Conservation (phyloP, 2,329 filamentous ascomycete genomes). For the Blumeria hordei region DNA sequence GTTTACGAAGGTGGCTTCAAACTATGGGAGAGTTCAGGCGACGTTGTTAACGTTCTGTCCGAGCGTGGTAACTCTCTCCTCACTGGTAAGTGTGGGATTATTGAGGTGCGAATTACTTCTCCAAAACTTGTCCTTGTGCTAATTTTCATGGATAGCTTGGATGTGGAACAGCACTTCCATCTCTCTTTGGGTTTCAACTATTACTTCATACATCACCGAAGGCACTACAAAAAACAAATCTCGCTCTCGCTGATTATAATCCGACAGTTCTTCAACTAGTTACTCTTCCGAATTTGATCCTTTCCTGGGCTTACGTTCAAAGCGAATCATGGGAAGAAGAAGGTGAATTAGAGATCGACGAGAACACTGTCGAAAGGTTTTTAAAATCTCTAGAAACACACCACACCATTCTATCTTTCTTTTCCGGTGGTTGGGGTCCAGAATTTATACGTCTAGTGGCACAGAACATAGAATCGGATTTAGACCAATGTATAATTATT, state of each 20-base stretch:
- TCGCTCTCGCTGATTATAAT: constrained; percentile 61
- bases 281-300: constrained; percentile 53
- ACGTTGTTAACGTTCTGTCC: constrained; percentile 39
- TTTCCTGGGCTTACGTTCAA: constrained; percentile 29
- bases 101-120: constrained; percentile 11
- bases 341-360: constrained; percentile 14
- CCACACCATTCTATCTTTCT: constrained; percentile 34
- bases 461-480: constrained; percentile 6
- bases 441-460: constrained; percentile 34
- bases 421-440: constrained; percentile 53
- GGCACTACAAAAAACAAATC: constrained; percentile 19
- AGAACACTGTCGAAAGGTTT: constrained; percentile 33
- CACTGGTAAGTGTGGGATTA: constrained; percentile 6
- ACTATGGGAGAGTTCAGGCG: constrained; percentile 70
- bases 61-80: constrained; percentile 1
- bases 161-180: constrained; percentile 55
- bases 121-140: not conserved
- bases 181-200: constrained; percentile 45
- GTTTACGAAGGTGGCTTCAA: constrained; percentile 78
- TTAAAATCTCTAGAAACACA: constrained; percentile 23
- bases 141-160: constrained; percentile 30
- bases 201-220: constrained; percentile 13
- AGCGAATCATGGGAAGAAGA: constrained; percentile 10
- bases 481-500: constrained; percentile 26
- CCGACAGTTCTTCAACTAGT: constrained; percentile 53